Percentiles rank a stretch among this genome's conserved stretches.
Evolutionary conservation across 129 eudicot genomes (phyloP).

Genomic region (Scalesia atractyloides): DNA sequence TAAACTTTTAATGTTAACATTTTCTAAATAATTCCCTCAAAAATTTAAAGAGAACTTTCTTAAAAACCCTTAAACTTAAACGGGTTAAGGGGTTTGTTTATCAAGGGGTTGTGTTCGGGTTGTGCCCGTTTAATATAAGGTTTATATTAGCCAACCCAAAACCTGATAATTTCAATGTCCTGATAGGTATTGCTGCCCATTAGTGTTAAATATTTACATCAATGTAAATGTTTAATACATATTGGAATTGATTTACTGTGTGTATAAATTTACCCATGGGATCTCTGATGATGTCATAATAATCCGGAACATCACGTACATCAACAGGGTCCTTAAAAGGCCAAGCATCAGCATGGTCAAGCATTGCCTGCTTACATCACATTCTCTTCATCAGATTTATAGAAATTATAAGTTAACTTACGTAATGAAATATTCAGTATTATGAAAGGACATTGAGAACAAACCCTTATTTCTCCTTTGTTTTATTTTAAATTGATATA

Average conservation of each 20-base stretch:
- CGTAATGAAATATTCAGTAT: background rate
- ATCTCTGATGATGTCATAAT: slow-evolving; percentile 90
- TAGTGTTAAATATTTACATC: background rate
- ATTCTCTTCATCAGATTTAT: slow-evolving; percentile 6
- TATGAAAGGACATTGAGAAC: background rate
- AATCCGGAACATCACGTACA: slow-evolving; percentile 90
- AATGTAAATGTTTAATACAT: background rate
- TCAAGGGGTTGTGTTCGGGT: too few species aligned
- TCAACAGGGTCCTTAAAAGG: slow-evolving; percentile 99
- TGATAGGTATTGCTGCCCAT: too few species aligned
- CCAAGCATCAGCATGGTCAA: slow-evolving; percentile 90
- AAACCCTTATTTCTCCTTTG: background rate
- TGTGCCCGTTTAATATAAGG: too few species aligned
- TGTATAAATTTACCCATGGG: slow-evolving; percentile 70
- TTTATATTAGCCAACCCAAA: too few species aligned
- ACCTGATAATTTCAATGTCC: too few species aligned
- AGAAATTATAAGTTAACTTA: background rate
- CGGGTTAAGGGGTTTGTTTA: too few species aligned
- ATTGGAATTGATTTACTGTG: background rate
- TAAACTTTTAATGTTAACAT: too few species aligned
- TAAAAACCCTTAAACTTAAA: too few species aligned
- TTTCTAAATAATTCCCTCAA: too few species aligned
- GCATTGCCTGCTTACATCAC: slow-evolving; percentile 62
- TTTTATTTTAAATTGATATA: background rate
- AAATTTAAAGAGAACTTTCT: too few species aligned